phyloP scores from a whole-genome alignment of 139 green algal species.

The Micromonas commoda region DNA sequence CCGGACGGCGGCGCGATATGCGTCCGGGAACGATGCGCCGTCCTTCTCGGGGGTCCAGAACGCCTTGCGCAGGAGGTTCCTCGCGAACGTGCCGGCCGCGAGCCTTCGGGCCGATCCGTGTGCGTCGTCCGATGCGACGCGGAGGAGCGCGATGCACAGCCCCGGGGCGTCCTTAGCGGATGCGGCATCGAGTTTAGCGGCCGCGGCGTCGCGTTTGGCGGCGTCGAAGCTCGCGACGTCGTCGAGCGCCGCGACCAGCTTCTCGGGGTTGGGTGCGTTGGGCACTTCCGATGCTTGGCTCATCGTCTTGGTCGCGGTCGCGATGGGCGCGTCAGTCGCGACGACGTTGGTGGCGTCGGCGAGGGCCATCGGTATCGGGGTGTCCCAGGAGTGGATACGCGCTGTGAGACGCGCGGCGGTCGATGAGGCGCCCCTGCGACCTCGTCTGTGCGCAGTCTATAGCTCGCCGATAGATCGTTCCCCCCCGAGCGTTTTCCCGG shows the following conservation, averaged over 20 bases:
- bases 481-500: too few species aligned
- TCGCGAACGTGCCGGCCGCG: neutral
- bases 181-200: neutral
- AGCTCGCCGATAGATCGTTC: too few species aligned
- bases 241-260: neutral
- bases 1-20: neutral
- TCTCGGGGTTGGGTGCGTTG: neutral
- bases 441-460: too few species aligned
- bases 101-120: neutral
- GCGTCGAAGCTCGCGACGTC: neutral
- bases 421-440: too few species aligned
- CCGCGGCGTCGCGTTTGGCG: neutral
- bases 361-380: too few species aligned
- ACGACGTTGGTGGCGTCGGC: too few species aligned
- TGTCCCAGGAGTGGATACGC: too few species aligned
- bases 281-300: neutral
- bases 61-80: neutral
- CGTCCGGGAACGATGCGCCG: neutral
- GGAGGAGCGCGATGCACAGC: neutral
- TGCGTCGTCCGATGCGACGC: neutral
- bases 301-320: neutral
- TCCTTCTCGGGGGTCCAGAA: too few species aligned
- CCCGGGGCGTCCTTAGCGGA: neutral
- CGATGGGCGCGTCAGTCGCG: neutral
- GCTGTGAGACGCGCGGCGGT: too few species aligned